Conservation (phyloP, 441 rosid genomes). For the Raphanus hybrid region DNA sequence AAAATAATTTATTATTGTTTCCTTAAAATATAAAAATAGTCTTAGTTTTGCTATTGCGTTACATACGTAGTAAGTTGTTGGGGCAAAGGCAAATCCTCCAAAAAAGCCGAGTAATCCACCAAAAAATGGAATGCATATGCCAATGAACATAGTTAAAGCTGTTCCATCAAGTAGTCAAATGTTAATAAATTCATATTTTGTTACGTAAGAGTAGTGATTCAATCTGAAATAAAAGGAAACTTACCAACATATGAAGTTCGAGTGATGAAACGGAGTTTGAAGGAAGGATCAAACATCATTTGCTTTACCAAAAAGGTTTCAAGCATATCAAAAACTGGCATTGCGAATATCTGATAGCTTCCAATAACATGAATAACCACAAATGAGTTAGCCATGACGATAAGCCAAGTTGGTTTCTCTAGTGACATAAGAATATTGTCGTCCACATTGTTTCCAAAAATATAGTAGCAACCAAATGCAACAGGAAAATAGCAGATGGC, state of each 20-base stretch:
- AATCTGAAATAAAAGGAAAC: conserved; percentile 4
- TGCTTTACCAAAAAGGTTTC: conserved; percentile 70
- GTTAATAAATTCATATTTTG: neutral
- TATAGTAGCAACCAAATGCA: conserved; percentile 62
- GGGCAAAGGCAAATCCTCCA: conserved; percentile 92
- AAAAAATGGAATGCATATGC: conserved; percentile 72
- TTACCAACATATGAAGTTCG: conserved; percentile 73
- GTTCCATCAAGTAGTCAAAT: conserved; percentile 14
- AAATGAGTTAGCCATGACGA: conserved; percentile 70
- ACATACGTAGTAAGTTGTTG: conserved; percentile 77
- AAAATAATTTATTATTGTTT: neutral
- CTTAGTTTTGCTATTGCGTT: neutral
- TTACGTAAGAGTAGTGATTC: neutral
- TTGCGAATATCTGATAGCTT: conserved; percentile 80
- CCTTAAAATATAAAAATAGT: neutral
- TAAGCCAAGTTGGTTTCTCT: conserved; percentile 72
- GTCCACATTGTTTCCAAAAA: conserved; percentile 62
- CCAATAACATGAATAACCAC: conserved; percentile 88
- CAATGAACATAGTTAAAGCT: conserved; percentile 82
- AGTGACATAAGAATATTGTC: conserved; percentile 72
- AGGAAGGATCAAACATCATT: conserved; percentile 52
- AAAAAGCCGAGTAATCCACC: conserved; percentile 83
- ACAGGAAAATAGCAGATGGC: conserved; percentile 88
- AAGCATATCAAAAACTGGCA: conserved; percentile 88
- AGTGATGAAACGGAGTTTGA: conserved; percentile 61